Conservation (phyloP, 345 rosid genomes). For the Heritiera fomes region DNA sequence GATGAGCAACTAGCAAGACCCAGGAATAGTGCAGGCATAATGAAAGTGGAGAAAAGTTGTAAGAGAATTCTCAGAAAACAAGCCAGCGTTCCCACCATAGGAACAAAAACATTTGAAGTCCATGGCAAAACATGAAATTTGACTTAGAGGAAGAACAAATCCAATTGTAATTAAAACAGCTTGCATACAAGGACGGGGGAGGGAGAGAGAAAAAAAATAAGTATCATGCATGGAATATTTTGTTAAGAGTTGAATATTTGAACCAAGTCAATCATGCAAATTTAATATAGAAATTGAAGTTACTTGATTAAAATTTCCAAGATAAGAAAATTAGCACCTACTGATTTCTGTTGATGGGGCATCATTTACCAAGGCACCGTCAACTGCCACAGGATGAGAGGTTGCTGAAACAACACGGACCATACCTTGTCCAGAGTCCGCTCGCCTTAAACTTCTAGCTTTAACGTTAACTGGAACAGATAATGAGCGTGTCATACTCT, state of each 20-base stretch:
- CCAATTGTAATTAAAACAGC: neutral
- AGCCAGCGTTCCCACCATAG: neutral
- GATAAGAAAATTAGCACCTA: constrained; percentile 20
- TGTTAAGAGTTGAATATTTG: neutral
- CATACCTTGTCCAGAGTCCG: constrained; percentile 49
- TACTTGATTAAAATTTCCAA: neutral
- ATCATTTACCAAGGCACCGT: constrained; percentile 29
- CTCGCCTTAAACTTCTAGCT: constrained; percentile 40
- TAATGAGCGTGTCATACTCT: constrained; percentile 46
- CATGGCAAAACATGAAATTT: constrained; percentile 5
- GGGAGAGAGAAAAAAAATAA: too few species aligned
- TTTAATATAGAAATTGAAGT: neutral
- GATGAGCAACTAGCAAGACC: too few species aligned
- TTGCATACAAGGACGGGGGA: too few species aligned
- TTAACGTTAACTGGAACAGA: constrained; percentile 55
- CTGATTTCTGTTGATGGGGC: constrained; percentile 34
- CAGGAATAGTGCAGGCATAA: too few species aligned
- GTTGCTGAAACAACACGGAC: constrained; percentile 50
- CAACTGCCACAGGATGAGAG: constrained; percentile 31
- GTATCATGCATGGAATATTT: neutral
- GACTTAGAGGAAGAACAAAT: constrained; percentile 1
- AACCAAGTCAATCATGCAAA: constrained; percentile 3
- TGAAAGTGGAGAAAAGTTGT: too few species aligned
- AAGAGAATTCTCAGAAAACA: neutral
- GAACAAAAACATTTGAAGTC: neutral